Evolutionary conservation across 768 basidiomycete species (phyloP).

Genomic region (Macrolepiota dolichaula): DNA sequence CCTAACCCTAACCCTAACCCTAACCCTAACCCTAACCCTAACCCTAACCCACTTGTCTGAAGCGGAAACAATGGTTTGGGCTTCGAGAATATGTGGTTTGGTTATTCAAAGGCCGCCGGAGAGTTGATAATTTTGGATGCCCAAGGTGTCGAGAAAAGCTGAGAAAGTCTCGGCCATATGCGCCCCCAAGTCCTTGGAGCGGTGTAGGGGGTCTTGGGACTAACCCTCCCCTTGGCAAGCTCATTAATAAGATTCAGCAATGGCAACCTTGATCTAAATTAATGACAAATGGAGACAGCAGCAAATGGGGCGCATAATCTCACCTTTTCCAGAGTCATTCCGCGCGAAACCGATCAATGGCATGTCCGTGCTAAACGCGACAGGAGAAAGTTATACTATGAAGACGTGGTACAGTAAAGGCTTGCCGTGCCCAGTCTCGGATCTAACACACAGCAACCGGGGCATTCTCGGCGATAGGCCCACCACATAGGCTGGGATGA

Average conservation of each 20-base stretch:
- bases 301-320: slow-evolving; percentile 18
- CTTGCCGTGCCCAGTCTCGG: slow-evolving; percentile 84
- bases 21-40: too few relatives aligned
- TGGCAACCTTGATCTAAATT: slow-evolving; percentile 91
- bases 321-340: slow-evolving; percentile 97
- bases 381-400: slow-evolving; percentile 91
- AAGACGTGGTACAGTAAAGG: slow-evolving; percentile 78
- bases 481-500: slow-evolving; percentile 86
- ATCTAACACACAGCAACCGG: slow-evolving; percentile 68
- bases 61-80: slow-evolving; percentile 97
- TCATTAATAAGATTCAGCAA: slow-evolving; percentile 93
- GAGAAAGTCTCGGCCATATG: slow-evolving; percentile 96
- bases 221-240: slow-evolving; percentile 83
- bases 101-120: slow-evolving; percentile 98
- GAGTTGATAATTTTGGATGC: slow-evolving; percentile 88
- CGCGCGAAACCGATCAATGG: slow-evolving; percentile 95
- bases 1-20: neutral
- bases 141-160: slow-evolving; percentile 61
- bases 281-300: slow-evolving; percentile 16
- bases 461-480: slow-evolving; percentile 59
- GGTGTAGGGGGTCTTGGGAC: slow-evolving; percentile 96
- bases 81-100: slow-evolving; percentile 94
- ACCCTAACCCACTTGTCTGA: slow-evolving; percentile 99
- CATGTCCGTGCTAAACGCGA: slow-evolving; percentile 93
- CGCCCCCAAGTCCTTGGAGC: slow-evolving; percentile 99